These are phyloP conservation scores for Epichloe typhina DNA, from an alignment of 2,329 filamentous ascomycete genomes.

Conservation along the genomic window DNA sequence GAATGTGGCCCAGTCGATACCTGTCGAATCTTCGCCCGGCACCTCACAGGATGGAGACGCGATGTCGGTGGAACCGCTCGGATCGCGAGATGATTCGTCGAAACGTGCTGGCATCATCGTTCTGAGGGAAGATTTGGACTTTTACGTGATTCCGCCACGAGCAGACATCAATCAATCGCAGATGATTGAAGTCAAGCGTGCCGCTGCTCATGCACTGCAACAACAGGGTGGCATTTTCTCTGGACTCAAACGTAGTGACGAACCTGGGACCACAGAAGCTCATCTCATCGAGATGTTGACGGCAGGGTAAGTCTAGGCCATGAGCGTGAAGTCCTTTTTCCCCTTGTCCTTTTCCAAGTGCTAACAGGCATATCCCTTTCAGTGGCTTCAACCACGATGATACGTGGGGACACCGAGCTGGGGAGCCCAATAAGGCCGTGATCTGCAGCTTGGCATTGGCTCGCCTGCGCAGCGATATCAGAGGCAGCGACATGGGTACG, in stretches of 20 bases:
- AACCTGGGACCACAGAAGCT: slow-evolving; percentile 91
- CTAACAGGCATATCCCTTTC: not conserved
- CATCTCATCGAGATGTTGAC: slow-evolving; percentile 99
- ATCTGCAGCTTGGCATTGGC: slow-evolving; percentile 94
- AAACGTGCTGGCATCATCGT: slow-evolving; percentile 97
- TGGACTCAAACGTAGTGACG: slow-evolving; percentile 85
- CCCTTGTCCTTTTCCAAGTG: not conserved
- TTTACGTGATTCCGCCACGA: slow-evolving; percentile 85
- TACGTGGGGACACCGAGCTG: slow-evolving; percentile 89
- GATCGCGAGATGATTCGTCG: slow-evolving; percentile 58
- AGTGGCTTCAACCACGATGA: slow-evolving; percentile 97
- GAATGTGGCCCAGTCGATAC: slow-evolving; percentile 90
- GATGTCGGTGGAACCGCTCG: slow-evolving; percentile 60
- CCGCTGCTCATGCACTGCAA: slow-evolving; percentile 74
- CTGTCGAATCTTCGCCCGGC: slow-evolving; percentile 55
- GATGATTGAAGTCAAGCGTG: slow-evolving; percentile 94
- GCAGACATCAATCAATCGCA: slow-evolving; percentile 73
- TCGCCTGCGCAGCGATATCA: slow-evolving; percentile 81
- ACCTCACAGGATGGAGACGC: slow-evolving; percentile 48
- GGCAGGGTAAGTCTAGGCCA: slow-evolving; percentile 58
- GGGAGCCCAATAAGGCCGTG: slow-evolving; percentile 95
- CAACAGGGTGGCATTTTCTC: slow-evolving; percentile 93
- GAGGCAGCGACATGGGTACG: slow-evolving; percentile 59
- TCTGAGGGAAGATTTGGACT: slow-evolving; percentile 87
- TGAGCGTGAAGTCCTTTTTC: not conserved